These are phyloP conservation scores for Blastocystis sp. DNA, from an alignment of 352 stramenopile species.

Conservation along the genomic window DNA sequence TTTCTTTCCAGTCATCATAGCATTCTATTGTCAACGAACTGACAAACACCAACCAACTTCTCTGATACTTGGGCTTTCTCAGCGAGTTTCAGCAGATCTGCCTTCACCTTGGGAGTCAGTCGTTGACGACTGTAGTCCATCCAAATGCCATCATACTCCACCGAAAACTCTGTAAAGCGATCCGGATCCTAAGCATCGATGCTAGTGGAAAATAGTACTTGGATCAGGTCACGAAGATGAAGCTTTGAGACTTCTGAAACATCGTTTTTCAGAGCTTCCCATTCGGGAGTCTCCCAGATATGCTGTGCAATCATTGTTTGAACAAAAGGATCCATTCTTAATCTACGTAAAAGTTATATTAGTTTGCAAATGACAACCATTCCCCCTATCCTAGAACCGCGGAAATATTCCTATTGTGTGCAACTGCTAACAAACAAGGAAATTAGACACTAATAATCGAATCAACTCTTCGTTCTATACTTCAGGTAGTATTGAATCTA, in stretches of 20 bases:
- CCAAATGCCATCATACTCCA: conserved; percentile 67
- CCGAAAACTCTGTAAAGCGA: conserved; percentile 53
- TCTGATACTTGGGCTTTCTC: conserved; percentile 60
- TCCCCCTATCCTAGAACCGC: neutral
- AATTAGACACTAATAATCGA: neutral
- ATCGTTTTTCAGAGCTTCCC: conserved; percentile 48
- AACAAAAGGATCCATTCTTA: conserved; percentile 57
- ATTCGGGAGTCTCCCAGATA: conserved; percentile 59
- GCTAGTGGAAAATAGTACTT: neutral
- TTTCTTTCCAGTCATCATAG: conserved; percentile 83
- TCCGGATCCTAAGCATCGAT: conserved; percentile 46
- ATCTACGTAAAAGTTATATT: neutral
- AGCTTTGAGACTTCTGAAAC: neutral
- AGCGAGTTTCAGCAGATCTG: conserved; percentile 61
- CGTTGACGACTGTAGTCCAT: conserved; percentile 80
- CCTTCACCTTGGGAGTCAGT: conserved; percentile 74
- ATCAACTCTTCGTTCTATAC: conserved; percentile 48
- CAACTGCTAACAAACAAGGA: neutral
- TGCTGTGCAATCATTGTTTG: conserved; percentile 19
- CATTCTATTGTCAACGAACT: conserved; percentile 65
- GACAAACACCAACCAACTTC: conserved; percentile 43
- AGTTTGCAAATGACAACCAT: neutral
- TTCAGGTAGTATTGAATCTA: neutral
- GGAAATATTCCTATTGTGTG: neutral
- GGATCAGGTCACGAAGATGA: conserved; percentile 53